Conservation (phyloP, 495 filamentous ascomycete genomes). For the Penicillium longicatenatum region DNA sequence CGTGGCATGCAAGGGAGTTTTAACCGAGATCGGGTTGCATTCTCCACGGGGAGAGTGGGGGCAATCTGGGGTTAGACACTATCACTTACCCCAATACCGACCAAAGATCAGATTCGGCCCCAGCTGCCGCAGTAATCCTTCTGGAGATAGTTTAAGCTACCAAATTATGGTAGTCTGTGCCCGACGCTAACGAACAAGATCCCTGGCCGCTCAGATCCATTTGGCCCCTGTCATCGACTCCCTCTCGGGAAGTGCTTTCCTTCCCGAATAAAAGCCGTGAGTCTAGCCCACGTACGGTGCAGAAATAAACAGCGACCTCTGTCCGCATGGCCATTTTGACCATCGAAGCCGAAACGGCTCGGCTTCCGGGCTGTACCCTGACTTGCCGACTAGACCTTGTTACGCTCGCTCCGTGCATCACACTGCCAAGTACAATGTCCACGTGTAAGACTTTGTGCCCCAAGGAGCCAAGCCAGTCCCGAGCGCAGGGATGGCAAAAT, state of each 20-base stretch:
- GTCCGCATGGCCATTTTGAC: background rate
- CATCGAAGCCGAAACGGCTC: slow-evolving; percentile 8
- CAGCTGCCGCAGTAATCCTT: slow-evolving; percentile 6
- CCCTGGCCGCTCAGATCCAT: background rate
- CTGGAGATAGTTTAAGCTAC: slow-evolving; percentile 1
- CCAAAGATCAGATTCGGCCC: slow-evolving; percentile 7
- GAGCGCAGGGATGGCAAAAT: slow-evolving; percentile 5
- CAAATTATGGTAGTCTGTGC: background rate
- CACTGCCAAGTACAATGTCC: background rate
- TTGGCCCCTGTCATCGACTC: background rate
- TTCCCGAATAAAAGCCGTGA: slow-evolving; percentile 1
- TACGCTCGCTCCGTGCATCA: background rate
- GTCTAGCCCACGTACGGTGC: background rate
- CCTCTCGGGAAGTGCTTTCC: slow-evolving; percentile 11
- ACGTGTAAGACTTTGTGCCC: background rate
- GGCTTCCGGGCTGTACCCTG: slow-evolving; percentile 1
- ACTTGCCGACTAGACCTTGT: background rate
- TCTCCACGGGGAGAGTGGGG: background rate
- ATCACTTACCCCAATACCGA: background rate
- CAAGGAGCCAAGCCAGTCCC: background rate
- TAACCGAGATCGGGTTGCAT: background rate
- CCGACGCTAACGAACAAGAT: background rate
- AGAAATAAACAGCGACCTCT: background rate
- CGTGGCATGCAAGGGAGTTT: background rate
- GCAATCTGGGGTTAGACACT: background rate